phyloP scores from a whole-genome alignment of 345 rosid genomes.

The Capsella bursapastoris region DNA sequence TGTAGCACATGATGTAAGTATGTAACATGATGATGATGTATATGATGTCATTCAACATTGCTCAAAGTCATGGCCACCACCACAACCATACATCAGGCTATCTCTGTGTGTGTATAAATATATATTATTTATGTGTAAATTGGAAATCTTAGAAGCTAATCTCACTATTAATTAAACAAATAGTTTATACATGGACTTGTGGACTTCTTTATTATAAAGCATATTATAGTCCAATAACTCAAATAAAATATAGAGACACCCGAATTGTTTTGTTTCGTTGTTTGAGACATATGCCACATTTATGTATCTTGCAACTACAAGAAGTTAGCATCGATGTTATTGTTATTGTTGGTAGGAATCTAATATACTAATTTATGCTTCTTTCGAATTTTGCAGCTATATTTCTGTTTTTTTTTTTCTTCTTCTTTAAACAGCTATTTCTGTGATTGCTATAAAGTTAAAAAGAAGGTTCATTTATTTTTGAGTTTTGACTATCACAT shows the following conservation, averaged over 20 bases:
- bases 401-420: neutral
- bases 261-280: slow-evolving; percentile 38
- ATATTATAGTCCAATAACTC: slow-evolving; percentile 11
- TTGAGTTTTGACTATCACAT: no score
- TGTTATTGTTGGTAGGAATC: slow-evolving; percentile 34
- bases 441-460: neutral
- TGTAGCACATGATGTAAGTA: slow-evolving; percentile 15
- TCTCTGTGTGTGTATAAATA: slow-evolving; percentile 1
- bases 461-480: neutral
- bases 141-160: slow-evolving; percentile 44
- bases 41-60: slow-evolving; percentile 53
- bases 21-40: slow-evolving; percentile 34
- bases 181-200: slow-evolving; percentile 25
- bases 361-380: slow-evolving; percentile 4
- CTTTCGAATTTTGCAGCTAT: neutral
- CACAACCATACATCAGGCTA: slow-evolving; percentile 17
- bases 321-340: slow-evolving; percentile 37
- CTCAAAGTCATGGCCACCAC: slow-evolving; percentile 53
- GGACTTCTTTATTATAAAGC: slow-evolving; percentile 30
- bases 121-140: slow-evolving; percentile 24
- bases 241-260: slow-evolving; percentile 23
- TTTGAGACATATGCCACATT: slow-evolving; percentile 36
- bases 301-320: slow-evolving; percentile 29
- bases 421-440: neutral
- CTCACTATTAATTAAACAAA: slow-evolving; percentile 2